Evolutionary conservation across 2,329 filamentous ascomycete species (phyloP).

Genomic region (Microascus cirrosus): DNA sequence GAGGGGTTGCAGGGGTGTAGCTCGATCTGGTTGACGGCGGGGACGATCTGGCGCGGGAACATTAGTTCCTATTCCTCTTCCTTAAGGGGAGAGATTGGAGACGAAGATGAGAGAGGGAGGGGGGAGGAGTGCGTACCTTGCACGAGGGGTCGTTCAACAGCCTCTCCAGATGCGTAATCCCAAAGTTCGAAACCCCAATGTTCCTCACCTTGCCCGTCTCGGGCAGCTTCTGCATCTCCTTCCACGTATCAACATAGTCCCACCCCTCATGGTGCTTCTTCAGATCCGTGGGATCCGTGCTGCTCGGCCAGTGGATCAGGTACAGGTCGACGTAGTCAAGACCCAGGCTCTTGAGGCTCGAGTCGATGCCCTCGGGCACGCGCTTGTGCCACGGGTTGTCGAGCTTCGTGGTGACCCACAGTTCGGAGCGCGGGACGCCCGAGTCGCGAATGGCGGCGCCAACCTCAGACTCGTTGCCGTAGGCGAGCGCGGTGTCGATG

Average conservation of each 20-base stretch:
- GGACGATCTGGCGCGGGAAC: conserved; percentile 21
- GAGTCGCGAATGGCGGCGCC: conserved; percentile 53
- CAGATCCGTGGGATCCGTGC: conserved; percentile 47
- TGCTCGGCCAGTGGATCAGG: conserved; percentile 63
- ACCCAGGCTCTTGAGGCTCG: conserved; percentile 48
- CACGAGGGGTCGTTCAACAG: conserved; percentile 55
- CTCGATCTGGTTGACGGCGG: conserved; percentile 74
- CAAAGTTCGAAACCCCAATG: conserved; percentile 83
- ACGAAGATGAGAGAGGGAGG: too few relatives aligned
- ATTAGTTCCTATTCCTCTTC: background rate
- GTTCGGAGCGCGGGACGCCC: conserved; percentile 52
- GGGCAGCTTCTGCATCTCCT: conserved; percentile 59
- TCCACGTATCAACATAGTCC: conserved; percentile 74
- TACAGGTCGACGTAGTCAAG: conserved; percentile 60
- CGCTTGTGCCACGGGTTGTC: conserved; percentile 70
- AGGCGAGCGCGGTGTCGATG: conserved; percentile 67
- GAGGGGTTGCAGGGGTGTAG: conserved; percentile 72
- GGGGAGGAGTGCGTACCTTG: conserved; percentile 16
- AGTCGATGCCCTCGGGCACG: conserved; percentile 49
- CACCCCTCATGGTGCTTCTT: conserved; percentile 65
- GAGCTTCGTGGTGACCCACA: conserved; percentile 72
- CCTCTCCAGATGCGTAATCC: conserved; percentile 67
- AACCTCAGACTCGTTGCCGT: conserved; percentile 65
- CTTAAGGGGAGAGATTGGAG: background rate
- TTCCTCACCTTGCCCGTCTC: conserved; percentile 62